phyloP scores from a whole-genome alignment of 2,329 filamentous ascomycete genomes.

The Sporothrix protearum region DNA sequence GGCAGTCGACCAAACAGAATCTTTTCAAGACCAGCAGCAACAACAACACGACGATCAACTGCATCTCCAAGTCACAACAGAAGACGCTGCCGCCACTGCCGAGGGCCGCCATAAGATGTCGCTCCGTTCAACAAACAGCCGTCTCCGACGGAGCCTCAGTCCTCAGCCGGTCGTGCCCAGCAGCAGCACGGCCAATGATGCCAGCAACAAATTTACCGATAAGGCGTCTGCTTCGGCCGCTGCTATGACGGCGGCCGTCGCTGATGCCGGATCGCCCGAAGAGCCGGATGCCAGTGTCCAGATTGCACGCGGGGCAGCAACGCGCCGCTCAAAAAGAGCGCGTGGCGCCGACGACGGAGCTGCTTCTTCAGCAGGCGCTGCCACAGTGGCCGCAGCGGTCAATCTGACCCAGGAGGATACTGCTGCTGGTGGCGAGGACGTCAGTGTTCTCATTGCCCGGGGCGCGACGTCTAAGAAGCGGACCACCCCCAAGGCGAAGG shows the following conservation, averaged over 20 bases:
- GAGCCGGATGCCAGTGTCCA: conserved; percentile 23
- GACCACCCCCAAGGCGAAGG: neutral
- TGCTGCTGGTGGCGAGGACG: neutral
- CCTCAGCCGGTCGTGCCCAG: neutral
- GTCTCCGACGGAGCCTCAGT: conserved; percentile 10
- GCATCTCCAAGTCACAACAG: neutral
- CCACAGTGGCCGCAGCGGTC: neutral
- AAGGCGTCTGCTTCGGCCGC: neutral
- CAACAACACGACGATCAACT: neutral
- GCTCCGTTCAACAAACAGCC: conserved; percentile 23
- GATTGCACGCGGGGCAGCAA: conserved; percentile 29
- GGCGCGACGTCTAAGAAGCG: conserved; percentile 1
- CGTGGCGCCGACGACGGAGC: neutral
- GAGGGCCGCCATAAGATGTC: conserved; percentile 26
- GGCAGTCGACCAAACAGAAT: neutral
- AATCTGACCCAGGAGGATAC: neutral
- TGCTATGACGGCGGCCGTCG: neutral
- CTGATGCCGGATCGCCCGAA: neutral
- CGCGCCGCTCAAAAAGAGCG: conserved; percentile 15
- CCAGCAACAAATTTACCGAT: neutral
- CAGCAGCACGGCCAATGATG: neutral
- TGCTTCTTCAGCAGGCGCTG: neutral
- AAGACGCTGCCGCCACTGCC: neutral
- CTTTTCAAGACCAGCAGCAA: neutral
- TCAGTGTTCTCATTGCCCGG: conserved; percentile 21